Conservation (phyloP, 176 grass and related monocot species). For the Coix lacrymajobi region DNA sequence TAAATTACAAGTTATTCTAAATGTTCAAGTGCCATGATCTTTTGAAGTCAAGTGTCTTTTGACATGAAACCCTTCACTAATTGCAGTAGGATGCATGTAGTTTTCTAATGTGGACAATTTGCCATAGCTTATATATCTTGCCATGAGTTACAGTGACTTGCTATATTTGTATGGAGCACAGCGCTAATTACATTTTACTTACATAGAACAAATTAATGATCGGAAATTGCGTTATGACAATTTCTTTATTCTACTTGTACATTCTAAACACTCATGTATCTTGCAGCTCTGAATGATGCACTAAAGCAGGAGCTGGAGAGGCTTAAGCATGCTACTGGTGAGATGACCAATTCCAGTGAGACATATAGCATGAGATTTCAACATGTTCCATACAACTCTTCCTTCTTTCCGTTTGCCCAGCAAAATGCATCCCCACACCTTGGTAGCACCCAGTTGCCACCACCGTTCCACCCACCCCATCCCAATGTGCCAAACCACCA, state of each 20-base stretch:
- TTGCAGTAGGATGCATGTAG: not conserved
- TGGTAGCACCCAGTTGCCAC: constrained; percentile 40
- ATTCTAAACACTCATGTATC: constrained; percentile 8
- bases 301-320: constrained; percentile 94
- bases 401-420: constrained; percentile 62
- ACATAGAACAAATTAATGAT: constrained; percentile 1
- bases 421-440: constrained; percentile 53
- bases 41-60: not conserved
- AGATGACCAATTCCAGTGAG: constrained; percentile 56
- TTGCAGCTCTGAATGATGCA: constrained; percentile 91
- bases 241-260: not conserved
- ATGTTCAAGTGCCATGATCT: not conserved
- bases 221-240: constrained; percentile 10
- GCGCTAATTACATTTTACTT: not conserved
- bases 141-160: not conserved
- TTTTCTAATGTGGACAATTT: not conserved
- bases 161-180: not conserved
- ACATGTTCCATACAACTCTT: constrained; percentile 67
- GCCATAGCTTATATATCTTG: not conserved
- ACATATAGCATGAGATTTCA: constrained; percentile 73
- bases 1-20: not conserved
- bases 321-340: constrained; percentile 88
- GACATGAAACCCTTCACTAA: not conserved
- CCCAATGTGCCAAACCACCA: constrained; percentile 52
- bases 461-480: constrained; percentile 55